Evolutionary conservation across 805 yeast species (phyloP).

Genomic region (Ogataea paradorogensis): DNA sequence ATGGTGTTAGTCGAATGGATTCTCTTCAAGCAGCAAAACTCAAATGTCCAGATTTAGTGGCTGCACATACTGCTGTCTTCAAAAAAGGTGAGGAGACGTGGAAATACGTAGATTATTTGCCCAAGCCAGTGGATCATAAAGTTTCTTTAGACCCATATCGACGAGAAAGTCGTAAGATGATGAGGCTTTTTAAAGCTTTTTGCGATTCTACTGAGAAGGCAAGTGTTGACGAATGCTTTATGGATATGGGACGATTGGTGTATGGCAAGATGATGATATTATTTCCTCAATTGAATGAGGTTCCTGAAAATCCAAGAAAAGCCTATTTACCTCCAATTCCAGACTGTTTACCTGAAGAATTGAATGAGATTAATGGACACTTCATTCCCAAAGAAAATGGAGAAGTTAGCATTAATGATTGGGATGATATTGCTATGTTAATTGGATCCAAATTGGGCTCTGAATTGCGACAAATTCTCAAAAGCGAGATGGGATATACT

Average conservation of each 20-base stretch:
- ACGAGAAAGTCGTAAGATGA: slow-evolving; percentile 77
- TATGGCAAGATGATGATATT: slow-evolving; percentile 38
- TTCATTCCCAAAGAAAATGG: slow-evolving; percentile 24
- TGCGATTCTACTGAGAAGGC: slow-evolving; percentile 86
- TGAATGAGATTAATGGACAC: slow-evolving; percentile 32
- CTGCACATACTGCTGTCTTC: slow-evolving; percentile 93
- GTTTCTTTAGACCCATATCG: slow-evolving; percentile 91
- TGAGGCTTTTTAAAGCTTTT: slow-evolving; percentile 55
- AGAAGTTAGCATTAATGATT: slow-evolving; percentile 40
- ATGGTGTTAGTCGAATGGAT: slow-evolving; percentile 79
- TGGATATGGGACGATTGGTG: slow-evolving; percentile 75
- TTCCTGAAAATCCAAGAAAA: slow-evolving; percentile 14
- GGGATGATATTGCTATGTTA: slow-evolving; percentile 78
- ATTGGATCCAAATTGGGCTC: slow-evolving; percentile 62
- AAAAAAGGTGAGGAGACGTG: slow-evolving; percentile 81
- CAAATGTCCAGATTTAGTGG: slow-evolving; percentile 72
- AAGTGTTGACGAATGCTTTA: slow-evolving; percentile 89
- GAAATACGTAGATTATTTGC: slow-evolving; percentile 64
- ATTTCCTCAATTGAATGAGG: slow-evolving; percentile 45
- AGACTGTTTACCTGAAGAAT: slow-evolving; percentile 28
- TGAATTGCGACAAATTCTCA: slow-evolving; percentile 53
- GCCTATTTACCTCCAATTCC: slow-evolving; percentile 46
- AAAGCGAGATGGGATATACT: slow-evolving; percentile 63
- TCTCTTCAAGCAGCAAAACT: slow-evolving; percentile 60
- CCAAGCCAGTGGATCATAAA: slow-evolving; percentile 64